Evolutionary conservation across 23 red algal genomes (phyloP).

Genomic region (Gracilaria caudata): DNA sequence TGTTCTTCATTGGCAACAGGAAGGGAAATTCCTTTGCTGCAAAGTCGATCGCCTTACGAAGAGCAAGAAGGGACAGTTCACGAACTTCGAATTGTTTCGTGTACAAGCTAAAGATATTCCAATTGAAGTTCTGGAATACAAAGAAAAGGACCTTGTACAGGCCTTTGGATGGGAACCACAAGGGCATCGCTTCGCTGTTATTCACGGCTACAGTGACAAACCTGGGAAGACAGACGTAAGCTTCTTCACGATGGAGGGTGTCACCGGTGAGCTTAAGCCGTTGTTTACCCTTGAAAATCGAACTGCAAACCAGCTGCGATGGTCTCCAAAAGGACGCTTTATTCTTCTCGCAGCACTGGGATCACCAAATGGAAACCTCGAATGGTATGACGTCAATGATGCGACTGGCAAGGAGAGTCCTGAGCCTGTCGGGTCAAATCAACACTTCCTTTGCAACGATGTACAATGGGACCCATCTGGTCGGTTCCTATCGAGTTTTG

Average conservation of each 20-base stretch:
- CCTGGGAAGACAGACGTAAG: slow-evolving; percentile 76
- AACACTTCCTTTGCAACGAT: slow-evolving; percentile 90
- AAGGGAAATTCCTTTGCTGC: slow-evolving; percentile 96
- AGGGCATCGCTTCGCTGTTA: slow-evolving; percentile 89
- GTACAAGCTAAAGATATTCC: slow-evolving; percentile 89
- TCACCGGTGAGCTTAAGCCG: slow-evolving; percentile 65
- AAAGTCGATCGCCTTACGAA: slow-evolving; percentile 88
- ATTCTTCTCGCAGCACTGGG: slow-evolving; percentile 86
- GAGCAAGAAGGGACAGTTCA: slow-evolving; percentile 90
- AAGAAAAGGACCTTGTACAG: slow-evolving; percentile 79
- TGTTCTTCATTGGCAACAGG: slow-evolving; percentile 91
- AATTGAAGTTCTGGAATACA: slow-evolving; percentile 94
- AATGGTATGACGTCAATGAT: slow-evolving; percentile 93
- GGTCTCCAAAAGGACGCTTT: slow-evolving; percentile 92
- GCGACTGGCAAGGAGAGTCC: slow-evolving; percentile 33
- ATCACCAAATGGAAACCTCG: slow-evolving; percentile 79
- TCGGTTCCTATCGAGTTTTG: slow-evolving; percentile 82
- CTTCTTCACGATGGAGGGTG: slow-evolving; percentile 87
- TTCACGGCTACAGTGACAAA: slow-evolving; percentile 72
- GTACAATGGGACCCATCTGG: slow-evolving; percentile 95
- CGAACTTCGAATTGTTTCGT: slow-evolving; percentile 96
- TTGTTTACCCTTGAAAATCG: slow-evolving; percentile 87
- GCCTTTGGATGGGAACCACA: slow-evolving; percentile 96
- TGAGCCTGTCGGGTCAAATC: slow-evolving; percentile 81
- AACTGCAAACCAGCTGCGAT: slow-evolving; percentile 78